Conservation (phyloP, 768 basidiomycete genomes). For the Sporobolomyces phaffii region DNA sequence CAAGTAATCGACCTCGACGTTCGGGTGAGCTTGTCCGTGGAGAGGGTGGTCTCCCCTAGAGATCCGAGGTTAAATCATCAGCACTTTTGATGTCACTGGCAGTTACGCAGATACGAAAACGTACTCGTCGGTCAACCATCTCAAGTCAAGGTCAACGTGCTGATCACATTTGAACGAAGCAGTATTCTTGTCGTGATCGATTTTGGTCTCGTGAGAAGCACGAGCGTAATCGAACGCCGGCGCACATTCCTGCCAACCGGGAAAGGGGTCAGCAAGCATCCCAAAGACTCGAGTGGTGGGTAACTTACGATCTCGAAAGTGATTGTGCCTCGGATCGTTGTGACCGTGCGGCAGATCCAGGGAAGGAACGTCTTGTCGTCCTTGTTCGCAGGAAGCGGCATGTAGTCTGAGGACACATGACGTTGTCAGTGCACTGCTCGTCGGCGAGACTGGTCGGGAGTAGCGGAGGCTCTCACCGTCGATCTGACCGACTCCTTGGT, state of each 20-base stretch:
- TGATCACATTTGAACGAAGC: conserved; percentile 55
- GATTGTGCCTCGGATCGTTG: conserved; percentile 75
- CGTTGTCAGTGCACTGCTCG: too few relatives aligned
- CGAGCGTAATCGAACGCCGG: conserved; percentile 96
- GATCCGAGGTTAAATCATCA: too few relatives aligned
- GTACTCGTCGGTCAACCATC: conserved; percentile 65
- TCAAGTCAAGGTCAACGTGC: conserved; percentile 62
- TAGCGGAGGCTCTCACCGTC: conserved; percentile 7
- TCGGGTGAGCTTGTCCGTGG: conserved; percentile 50
- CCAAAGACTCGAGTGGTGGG: not conserved
- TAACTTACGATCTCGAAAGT: conserved; percentile 57
- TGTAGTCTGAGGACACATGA: conserved; percentile 55
- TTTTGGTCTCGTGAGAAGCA: conserved; percentile 60
- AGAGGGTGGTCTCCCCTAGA: conserved; percentile 53
- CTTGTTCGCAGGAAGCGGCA: conserved; percentile 58
- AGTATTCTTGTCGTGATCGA: conserved; percentile 46
- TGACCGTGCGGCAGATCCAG: conserved; percentile 75
- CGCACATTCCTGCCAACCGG: conserved; percentile 61
- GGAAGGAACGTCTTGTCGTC: conserved; percentile 61
- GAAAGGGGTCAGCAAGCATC: not conserved
- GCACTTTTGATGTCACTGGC: too few relatives aligned
- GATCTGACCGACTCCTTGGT: conserved; percentile 37
- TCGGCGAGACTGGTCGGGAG: too few relatives aligned
- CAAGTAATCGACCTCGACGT: conserved; percentile 57
- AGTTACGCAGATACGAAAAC: too few relatives aligned